Evolutionary conservation across 1,284 basidiomycete genomes (phyloP).

Genomic region (Volvariella surrecta): DNA sequence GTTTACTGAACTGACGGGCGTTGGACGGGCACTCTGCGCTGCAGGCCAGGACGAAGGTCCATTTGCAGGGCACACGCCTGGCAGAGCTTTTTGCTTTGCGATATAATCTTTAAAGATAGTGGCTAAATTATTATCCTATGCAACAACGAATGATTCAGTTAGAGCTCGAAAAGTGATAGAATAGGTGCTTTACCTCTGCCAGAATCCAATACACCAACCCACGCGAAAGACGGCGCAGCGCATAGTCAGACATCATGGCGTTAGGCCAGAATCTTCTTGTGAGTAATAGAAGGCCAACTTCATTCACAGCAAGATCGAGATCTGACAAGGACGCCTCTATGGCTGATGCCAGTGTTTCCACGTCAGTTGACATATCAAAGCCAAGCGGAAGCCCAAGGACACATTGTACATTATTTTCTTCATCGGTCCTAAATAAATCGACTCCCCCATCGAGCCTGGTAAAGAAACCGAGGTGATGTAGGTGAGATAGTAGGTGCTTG

Average conservation of each 20-base stretch:
- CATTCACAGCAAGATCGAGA: constrained; percentile 64
- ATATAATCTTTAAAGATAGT: constrained; percentile 57
- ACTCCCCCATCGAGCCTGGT: constrained; percentile 31
- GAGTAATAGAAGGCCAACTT: constrained; percentile 61
- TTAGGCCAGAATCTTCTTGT: constrained; percentile 64
- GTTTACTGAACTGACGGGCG: constrained; percentile 34
- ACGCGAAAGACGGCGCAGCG: constrained; percentile 41
- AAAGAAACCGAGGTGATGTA: constrained; percentile 56
- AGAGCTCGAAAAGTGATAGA: neutral
- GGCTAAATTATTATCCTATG: constrained; percentile 54
- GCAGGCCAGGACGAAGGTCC: constrained; percentile 44
- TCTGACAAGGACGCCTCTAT: constrained; percentile 68
- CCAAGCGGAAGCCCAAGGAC: constrained; percentile 61
- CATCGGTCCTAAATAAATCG: constrained; percentile 27
- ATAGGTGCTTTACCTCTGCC: constrained; percentile 41
- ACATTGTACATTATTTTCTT: constrained; percentile 30
- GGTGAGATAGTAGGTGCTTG: constrained; percentile 45
- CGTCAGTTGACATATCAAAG: constrained; percentile 61
- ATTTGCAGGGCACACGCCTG: constrained; percentile 48
- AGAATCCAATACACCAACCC: constrained; percentile 52
- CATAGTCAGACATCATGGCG: constrained; percentile 63
- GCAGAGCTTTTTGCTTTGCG: constrained; percentile 41
- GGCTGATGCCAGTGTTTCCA: constrained; percentile 62
- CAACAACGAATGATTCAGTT: constrained; percentile 5
- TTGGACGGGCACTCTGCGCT: constrained; percentile 25